Conservation (phyloP, 495 filamentous ascomycete genomes). For the Sporormia fimetaria region DNA sequence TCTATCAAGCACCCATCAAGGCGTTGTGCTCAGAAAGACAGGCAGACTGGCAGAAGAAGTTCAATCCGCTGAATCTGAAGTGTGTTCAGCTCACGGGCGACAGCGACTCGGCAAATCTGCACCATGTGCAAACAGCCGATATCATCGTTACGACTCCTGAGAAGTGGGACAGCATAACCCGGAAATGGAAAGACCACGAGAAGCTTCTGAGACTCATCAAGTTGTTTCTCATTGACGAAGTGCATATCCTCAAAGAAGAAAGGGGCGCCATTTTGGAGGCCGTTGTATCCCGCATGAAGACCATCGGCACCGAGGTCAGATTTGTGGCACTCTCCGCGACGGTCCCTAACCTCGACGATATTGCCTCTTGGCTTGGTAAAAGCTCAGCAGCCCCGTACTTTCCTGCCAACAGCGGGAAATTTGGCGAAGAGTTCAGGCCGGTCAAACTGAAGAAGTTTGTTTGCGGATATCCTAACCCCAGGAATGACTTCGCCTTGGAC, state of each 20-base stretch:
- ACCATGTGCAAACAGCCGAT: constrained; percentile 63
- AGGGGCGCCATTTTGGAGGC: constrained; percentile 87
- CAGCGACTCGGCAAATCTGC: constrained; percentile 63
- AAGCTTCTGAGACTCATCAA: constrained; percentile 76
- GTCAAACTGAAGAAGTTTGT: constrained; percentile 82
- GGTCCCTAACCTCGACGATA: constrained; percentile 82
- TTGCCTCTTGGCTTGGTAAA: constrained; percentile 84
- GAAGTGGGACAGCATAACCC: constrained; percentile 97
- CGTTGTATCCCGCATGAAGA: constrained; percentile 96
- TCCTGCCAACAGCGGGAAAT: constrained; percentile 64
- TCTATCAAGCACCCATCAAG: constrained; percentile 93
- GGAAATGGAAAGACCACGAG: constrained; percentile 87
- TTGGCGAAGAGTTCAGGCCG: constrained; percentile 84
- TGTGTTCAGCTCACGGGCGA: constrained; percentile 90
- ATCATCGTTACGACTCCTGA: constrained; percentile 96
- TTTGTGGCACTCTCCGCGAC: constrained; percentile 92
- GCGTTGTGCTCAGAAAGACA: constrained; percentile 77
- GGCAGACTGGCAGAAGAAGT: constrained; percentile 79
- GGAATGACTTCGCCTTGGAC: constrained; percentile 84
- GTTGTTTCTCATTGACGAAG: constrained; percentile 90
- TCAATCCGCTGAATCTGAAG: constrained; percentile 57
- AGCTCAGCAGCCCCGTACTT: constrained; percentile 52
- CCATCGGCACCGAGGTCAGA: constrained; percentile 70
- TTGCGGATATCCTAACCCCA: constrained; percentile 54
- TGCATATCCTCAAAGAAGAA: constrained; percentile 84